phyloP scores from a whole-genome alignment of 2,329 filamentous ascomycete species.

The Ophiocordyceps camponoti-leonardi region DNA sequence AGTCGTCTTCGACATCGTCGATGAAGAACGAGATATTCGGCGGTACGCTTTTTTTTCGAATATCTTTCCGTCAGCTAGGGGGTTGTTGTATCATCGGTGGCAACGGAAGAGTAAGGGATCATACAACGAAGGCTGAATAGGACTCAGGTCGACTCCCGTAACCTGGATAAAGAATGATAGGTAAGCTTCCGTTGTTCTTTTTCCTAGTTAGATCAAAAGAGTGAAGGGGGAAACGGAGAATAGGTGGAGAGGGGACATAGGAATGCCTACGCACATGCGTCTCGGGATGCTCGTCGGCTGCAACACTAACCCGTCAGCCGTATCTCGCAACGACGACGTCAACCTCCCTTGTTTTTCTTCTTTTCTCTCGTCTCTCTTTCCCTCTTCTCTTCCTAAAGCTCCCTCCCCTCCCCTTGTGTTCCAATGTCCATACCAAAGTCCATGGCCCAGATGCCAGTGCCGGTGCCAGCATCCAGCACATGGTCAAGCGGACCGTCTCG shows the following conservation, averaged over 20 bases:
- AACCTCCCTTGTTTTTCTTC: background rate
- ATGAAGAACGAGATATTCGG: constrained; percentile 30
- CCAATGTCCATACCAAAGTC: constrained; percentile 17
- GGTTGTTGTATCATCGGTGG: too few relatives aligned
- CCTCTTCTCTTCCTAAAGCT: too few relatives aligned
- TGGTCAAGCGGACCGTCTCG: constrained; percentile 7
- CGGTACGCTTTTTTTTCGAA: constrained; percentile 21
- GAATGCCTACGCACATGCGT: constrained; percentile 6
- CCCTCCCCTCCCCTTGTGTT: too few relatives aligned
- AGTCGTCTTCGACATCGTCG: constrained; percentile 23
- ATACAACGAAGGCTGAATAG: constrained; percentile 21
- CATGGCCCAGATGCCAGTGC: constrained; percentile 8
- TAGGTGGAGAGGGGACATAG: rapidly evolving
- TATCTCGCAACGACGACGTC: too few relatives aligned
- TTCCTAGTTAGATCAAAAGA: too few relatives aligned
- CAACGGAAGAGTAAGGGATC: too few relatives aligned
- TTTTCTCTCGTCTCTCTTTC: too few relatives aligned
- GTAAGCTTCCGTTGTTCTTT: too few relatives aligned
- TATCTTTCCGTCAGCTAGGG: too few relatives aligned
- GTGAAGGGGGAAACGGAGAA: too few relatives aligned
- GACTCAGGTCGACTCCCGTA: constrained; percentile 23
- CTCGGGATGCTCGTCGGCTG: constrained; percentile 14
- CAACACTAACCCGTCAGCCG: background rate
- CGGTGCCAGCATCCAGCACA: constrained; percentile 29
- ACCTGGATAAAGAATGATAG: too few relatives aligned